These are phyloP conservation scores for Gossypium anomalum DNA, from an alignment of 345 rosid species.

Conservation along the genomic window DNA sequence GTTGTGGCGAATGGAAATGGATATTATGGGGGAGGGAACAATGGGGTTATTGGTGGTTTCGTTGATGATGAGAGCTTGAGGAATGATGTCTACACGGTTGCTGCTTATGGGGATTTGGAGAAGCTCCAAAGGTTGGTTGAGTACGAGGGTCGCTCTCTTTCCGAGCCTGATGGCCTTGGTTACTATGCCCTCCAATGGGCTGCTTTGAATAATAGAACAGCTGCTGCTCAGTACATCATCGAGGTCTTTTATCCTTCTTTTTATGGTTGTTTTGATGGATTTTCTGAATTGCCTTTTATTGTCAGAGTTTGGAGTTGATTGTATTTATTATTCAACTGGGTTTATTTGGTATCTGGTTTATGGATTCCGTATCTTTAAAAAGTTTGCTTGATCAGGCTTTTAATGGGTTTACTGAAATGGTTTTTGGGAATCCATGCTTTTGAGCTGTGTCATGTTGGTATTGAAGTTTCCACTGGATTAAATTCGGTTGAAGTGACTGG, in stretches of 20 bases:
- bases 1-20: conserved; percentile 19
- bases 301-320: not conserved
- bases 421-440: not conserved
- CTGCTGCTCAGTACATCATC: conserved; percentile 90
- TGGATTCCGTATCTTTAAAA: conserved; percentile 1
- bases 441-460: not conserved
- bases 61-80: conserved; percentile 53
- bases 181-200: conserved; percentile 98
- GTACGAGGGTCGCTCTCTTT: conserved; percentile 81
- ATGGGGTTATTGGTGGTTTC: conserved; percentile 22
- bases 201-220: conserved; percentile 83
- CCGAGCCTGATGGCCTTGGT: conserved; percentile 84
- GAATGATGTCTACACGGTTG: conserved; percentile 89
- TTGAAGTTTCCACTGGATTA: not conserved
- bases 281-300: not conserved
- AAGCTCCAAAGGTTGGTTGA: conserved; percentile 91
- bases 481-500: conserved; percentile 5
- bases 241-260: conserved; percentile 23
- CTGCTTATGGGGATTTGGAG: conserved; percentile 98
- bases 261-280: conserved; percentile 9
- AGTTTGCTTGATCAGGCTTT: not conserved
- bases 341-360: not conserved
- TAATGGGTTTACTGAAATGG: not conserved
- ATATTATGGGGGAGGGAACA: conserved; percentile 28
- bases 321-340: not conserved